phyloP scores from a whole-genome alignment of 2,329 filamentous ascomycete species.

The Elsinoe batatas region DNA sequence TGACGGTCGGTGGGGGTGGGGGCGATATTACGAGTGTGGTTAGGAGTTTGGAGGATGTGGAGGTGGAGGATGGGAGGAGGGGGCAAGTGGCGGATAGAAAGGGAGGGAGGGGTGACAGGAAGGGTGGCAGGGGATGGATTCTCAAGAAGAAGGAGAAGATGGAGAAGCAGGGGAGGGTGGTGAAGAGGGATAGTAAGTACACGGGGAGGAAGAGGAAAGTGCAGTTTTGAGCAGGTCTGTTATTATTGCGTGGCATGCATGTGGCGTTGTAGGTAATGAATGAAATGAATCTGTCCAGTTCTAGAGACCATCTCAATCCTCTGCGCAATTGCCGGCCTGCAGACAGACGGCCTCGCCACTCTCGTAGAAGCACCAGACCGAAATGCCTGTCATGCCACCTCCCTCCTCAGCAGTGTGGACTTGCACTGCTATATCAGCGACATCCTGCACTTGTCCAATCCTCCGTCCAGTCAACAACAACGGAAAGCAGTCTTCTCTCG shows the following conservation, averaged over 20 bases:
- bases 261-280: not conserved
- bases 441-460: not conserved
- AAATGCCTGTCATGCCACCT: constrained; percentile 42
- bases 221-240: constrained; percentile 47
- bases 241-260: not conserved
- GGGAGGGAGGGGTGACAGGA: constrained; percentile 49
- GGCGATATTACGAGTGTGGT: constrained; percentile 82
- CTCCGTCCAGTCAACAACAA: not conserved
- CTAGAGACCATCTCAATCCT: not conserved
- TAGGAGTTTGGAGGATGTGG: constrained; percentile 75
- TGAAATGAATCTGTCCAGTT: not conserved
- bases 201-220: constrained; percentile 59
- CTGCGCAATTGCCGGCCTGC: constrained; percentile 28
- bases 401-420: constrained; percentile 24
- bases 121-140: constrained; percentile 81
- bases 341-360: constrained; percentile 38
- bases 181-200: constrained; percentile 55
- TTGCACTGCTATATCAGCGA: not conserved
- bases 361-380: constrained; percentile 44
- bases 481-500: not conserved
- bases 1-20: constrained; percentile 64
- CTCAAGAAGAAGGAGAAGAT: constrained; percentile 85
- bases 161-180: constrained; percentile 87
- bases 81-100: constrained; percentile 23
- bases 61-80: constrained; percentile 59